Evolutionary conservation across 2,329 filamentous ascomycete genomes (phyloP).

Genomic region (Phyllosticta capitalensis): DNA sequence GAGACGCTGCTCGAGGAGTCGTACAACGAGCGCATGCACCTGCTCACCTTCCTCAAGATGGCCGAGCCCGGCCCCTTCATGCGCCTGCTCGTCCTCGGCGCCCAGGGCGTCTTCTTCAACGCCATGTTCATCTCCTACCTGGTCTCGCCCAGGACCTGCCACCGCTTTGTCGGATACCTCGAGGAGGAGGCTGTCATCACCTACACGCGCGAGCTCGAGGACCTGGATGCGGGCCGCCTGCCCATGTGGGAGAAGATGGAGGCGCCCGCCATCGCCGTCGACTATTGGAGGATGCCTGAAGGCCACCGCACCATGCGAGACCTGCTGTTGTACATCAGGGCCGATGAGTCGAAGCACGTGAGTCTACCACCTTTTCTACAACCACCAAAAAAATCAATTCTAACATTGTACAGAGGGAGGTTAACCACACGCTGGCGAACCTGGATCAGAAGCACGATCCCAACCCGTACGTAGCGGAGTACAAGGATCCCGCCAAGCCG

Average conservation of each 20-base stretch:
- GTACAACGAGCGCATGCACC: constrained; percentile 90
- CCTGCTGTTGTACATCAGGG: constrained; percentile 73
- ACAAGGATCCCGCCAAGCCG: constrained; percentile 56
- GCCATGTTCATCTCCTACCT: constrained; percentile 83
- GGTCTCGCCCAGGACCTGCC: constrained; percentile 74
- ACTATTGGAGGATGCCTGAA: constrained; percentile 93
- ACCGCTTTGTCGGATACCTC: constrained; percentile 92
- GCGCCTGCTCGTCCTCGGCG: constrained; percentile 81
- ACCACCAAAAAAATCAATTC: no score
- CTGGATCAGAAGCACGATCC: constrained; percentile 77
- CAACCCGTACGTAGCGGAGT: constrained; percentile 82
- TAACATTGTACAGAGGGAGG: no score
- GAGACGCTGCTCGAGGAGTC: constrained; percentile 83
- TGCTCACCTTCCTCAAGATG: constrained; percentile 88
- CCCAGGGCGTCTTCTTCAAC: constrained; percentile 97
- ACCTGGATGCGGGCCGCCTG: constrained; percentile 75
- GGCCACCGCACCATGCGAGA: constrained; percentile 74
- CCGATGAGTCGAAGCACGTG: constrained; percentile 45
- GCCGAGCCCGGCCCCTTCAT: constrained; percentile 80
- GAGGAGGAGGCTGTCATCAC: constrained; percentile 97
- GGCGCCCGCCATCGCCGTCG: constrained; percentile 80
- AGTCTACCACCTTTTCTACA: no score
- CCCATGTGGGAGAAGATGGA: constrained; percentile 70
- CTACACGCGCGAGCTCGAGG: constrained; percentile 79
- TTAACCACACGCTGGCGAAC: constrained; percentile 92